A percentile compares a stretch with the other conserved stretches of the same genome.
phyloP scores from a whole-genome alignment of 1,284 basidiomycete genomes.

The Fomitopsis pinicola region DNA sequence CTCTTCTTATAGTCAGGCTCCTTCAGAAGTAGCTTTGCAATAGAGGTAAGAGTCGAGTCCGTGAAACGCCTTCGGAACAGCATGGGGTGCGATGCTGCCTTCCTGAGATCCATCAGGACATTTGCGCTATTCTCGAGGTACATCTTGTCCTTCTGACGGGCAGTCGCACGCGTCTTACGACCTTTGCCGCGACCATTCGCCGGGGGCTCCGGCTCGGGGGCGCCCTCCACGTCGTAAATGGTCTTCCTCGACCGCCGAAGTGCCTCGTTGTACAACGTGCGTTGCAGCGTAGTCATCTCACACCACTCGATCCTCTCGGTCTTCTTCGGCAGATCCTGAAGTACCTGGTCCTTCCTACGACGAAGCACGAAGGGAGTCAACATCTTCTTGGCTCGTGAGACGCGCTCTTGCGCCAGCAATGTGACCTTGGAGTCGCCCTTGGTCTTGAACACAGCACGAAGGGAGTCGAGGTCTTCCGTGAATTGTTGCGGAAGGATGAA shows the following conservation, averaged over 20 bases:
- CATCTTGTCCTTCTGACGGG: constrained; percentile 58
- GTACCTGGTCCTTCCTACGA: constrained; percentile 92
- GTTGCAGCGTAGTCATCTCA: constrained; percentile 85
- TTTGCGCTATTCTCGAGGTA: constrained; percentile 81
- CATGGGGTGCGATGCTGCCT: constrained; percentile 96
- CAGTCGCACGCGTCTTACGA: constrained; percentile 43
- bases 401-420: constrained; percentile 84
- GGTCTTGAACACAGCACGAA: constrained; percentile 96
- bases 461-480: constrained; percentile 65
- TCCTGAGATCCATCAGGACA: constrained; percentile 94
- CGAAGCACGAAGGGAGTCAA: constrained; percentile 98
- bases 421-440: constrained; percentile 85
- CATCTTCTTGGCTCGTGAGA: constrained; percentile 96
- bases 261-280: constrained; percentile 82
- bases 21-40: constrained; percentile 84
- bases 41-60: constrained; percentile 67
- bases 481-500: constrained; percentile 96
- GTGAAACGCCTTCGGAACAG: constrained; percentile 86
- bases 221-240: constrained; percentile 55
- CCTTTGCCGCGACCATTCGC: constrained; percentile 31
- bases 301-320: constrained; percentile 93
- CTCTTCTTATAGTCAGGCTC: constrained; percentile 86
- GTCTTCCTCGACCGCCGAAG: constrained; percentile 83
- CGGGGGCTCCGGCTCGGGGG: constrained; percentile 27
- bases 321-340: constrained; percentile 91